A percentile compares a stretch with the other conserved stretches of the same genome.
Conservation (phyloP, 2,329 filamentous ascomycete species). For the Trichothecium sympodiale region DNA sequence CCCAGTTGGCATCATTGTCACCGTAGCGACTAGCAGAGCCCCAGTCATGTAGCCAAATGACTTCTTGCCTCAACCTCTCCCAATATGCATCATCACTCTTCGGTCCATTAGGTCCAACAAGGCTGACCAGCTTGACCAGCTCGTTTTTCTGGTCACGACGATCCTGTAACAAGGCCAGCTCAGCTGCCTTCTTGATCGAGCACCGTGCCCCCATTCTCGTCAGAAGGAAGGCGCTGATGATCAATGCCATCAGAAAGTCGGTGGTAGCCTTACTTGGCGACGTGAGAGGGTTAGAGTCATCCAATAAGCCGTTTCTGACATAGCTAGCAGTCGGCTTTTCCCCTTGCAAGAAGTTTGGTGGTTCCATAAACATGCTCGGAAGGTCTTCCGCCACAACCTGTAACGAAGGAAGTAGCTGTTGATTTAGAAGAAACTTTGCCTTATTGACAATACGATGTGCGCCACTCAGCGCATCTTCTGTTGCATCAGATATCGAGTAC, state of each 20-base stretch:
- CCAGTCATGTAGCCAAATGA: slow-evolving; percentile 69
- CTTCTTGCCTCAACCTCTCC: slow-evolving; percentile 47
- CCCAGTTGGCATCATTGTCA: slow-evolving; percentile 37
- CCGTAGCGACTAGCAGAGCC: slow-evolving; percentile 30
- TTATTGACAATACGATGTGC: slow-evolving; percentile 50
- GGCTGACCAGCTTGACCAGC: slow-evolving; percentile 46
- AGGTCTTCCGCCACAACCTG: slow-evolving; percentile 35
- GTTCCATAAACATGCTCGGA: slow-evolving; percentile 22
- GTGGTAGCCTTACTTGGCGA: slow-evolving; percentile 43
- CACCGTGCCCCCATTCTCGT: slow-evolving; percentile 38
- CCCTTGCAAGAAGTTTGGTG: slow-evolving; percentile 9
- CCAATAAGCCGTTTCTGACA: slow-evolving; percentile 37
- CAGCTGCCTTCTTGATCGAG: slow-evolving; percentile 43
- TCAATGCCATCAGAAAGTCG: slow-evolving; percentile 49
- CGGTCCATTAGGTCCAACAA: slow-evolving; percentile 34
- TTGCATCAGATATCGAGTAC: slow-evolving; percentile 53
- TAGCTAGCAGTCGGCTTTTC: slow-evolving; percentile 14
- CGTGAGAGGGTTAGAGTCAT: slow-evolving; percentile 53
- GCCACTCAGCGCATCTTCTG: slow-evolving; percentile 44
- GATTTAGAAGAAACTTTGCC: slow-evolving; percentile 43
- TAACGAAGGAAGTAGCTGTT: slow-evolving; percentile 43
- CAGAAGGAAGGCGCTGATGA: slow-evolving; percentile 48
- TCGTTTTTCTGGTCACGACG: slow-evolving; percentile 52
- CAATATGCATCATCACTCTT: slow-evolving; percentile 55
- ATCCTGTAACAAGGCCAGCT: slow-evolving; percentile 53